Conservation (phyloP, 2,329 filamentous ascomycete species). For the Teratosphaeriaceae sp. region DNA sequence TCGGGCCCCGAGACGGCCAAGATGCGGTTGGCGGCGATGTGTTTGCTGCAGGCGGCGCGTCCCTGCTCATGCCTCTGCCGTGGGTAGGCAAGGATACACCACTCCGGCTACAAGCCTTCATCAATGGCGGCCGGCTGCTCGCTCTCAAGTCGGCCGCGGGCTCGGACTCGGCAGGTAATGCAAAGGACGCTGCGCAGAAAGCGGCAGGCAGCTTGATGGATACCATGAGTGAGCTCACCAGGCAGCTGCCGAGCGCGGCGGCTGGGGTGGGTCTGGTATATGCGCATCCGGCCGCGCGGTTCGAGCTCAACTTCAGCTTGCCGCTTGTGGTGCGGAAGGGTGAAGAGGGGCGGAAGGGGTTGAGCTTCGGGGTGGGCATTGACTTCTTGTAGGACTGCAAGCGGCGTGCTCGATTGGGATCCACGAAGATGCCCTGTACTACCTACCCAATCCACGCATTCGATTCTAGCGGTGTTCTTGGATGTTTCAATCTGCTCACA, state of each 20-base stretch:
- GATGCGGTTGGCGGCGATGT: slow-evolving; percentile 89
- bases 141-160: slow-evolving; percentile 53
- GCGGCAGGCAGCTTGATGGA: slow-evolving; percentile 50
- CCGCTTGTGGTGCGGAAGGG: slow-evolving; percentile 75
- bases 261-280: slow-evolving; percentile 90
- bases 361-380: slow-evolving; percentile 94
- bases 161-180: slow-evolving; percentile 35
- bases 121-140: slow-evolving; percentile 81
- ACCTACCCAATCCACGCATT: too few relatives aligned
- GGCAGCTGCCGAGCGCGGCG: slow-evolving; percentile 74
- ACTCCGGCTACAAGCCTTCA: slow-evolving; percentile 79
- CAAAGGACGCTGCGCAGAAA: slow-evolving; percentile 31
- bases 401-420: too few relatives aligned
- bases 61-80: slow-evolving; percentile 78
- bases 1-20: slow-evolving; percentile 78
- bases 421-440: too few relatives aligned
- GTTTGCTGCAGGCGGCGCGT: slow-evolving; percentile 82
- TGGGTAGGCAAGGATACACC: slow-evolving; percentile 75
- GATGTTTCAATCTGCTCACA: too few relatives aligned
- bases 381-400: slow-evolving; percentile 68
- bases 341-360: slow-evolving; percentile 81
- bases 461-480: too few relatives aligned
- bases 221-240: slow-evolving; percentile 64
- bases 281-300: slow-evolving; percentile 84
- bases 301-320: slow-evolving; percentile 92